These are phyloP conservation scores for Microbotryum lychnidis-dioicae DNA, from an alignment of 1,284 basidiomycete species.

Conservation along the genomic window DNA sequence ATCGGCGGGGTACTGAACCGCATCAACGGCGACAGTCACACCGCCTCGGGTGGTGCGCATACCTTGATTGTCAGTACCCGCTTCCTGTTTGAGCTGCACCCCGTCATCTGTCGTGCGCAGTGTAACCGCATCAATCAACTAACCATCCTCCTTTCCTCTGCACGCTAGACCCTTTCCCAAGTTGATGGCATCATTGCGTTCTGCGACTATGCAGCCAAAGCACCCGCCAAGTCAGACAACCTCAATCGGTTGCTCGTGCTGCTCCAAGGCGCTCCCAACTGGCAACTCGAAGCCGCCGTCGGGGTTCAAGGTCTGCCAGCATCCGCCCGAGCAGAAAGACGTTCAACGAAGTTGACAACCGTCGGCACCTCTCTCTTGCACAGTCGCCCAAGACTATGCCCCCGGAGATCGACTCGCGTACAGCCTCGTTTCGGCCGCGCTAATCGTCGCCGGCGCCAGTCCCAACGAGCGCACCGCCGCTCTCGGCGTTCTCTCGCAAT, in stretches of 20 bases:
- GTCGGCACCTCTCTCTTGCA: slow-evolving; percentile 35
- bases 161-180: slow-evolving; percentile 24
- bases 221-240: neutral
- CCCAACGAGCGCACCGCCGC: slow-evolving; percentile 48
- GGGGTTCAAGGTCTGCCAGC: slow-evolving; percentile 35
- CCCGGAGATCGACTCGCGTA: slow-evolving; percentile 69
- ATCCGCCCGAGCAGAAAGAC: slow-evolving; percentile 51
- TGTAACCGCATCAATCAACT: neutral
- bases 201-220: slow-evolving; percentile 22
- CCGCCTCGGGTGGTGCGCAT: slow-evolving; percentile 57
- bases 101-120: neutral
- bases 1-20: slow-evolving; percentile 16
- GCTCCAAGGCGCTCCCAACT: slow-evolving; percentile 58
- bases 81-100: neutral
- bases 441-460: slow-evolving; percentile 55
- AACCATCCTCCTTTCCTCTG: slow-evolving; percentile 50
- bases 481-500: slow-evolving; percentile 53
- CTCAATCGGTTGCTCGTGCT: slow-evolving; percentile 37
- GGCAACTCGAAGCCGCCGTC: slow-evolving; percentile 64
- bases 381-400: slow-evolving; percentile 56
- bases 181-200: slow-evolving; percentile 33
- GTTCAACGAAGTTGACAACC: slow-evolving; percentile 12
- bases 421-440: slow-evolving; percentile 62
- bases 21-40: slow-evolving; percentile 32
- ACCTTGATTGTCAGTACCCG: slow-evolving; percentile 9